phyloP scores from a whole-genome alignment of 495 filamentous ascomycete genomes.

The Mytilinidion resinicola region DNA sequence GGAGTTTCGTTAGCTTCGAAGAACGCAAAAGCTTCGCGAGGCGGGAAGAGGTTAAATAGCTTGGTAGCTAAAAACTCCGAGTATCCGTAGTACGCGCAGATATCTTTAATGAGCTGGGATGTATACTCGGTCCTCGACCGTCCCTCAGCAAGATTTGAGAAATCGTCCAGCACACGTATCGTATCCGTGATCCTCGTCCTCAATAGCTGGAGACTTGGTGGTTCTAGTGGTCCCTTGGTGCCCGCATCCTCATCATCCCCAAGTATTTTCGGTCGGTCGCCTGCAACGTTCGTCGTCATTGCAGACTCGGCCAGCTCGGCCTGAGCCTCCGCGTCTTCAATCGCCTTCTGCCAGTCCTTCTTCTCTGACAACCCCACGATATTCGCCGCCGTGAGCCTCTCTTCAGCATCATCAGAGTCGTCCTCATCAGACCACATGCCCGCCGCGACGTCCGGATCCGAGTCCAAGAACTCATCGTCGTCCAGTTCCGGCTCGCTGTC shows the following conservation, averaged over 20 bases:
- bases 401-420: constrained; percentile 80
- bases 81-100: constrained; percentile 91
- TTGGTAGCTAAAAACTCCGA: constrained; percentile 78
- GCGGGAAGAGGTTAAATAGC: constrained; percentile 82
- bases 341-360: constrained; percentile 62
- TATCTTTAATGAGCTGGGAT: constrained; percentile 77
- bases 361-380: constrained; percentile 84
- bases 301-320: constrained; percentile 79
- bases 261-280: constrained; percentile 69
- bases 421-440: constrained; percentile 91
- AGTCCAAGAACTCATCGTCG: constrained; percentile 42
- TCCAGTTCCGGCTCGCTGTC: constrained; percentile 31
- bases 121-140: constrained; percentile 83
- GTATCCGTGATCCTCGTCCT: constrained; percentile 88
- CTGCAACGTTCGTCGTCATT: constrained; percentile 89
- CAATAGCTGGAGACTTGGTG: constrained; percentile 85
- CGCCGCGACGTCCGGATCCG: constrained; percentile 32
- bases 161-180: constrained; percentile 82
- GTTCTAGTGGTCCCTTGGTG: constrained; percentile 49
- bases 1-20: constrained; percentile 97
- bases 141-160: constrained; percentile 68
- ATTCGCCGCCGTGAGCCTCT: constrained; percentile 90
- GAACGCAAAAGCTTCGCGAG: constrained; percentile 92
- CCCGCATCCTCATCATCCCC: constrained; percentile 49
- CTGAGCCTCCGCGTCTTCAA: constrained; percentile 70